Evolutionary conservation across 2,329 filamentous ascomycete species (phyloP).

Genomic region (Helminthosporium solani): DNA sequence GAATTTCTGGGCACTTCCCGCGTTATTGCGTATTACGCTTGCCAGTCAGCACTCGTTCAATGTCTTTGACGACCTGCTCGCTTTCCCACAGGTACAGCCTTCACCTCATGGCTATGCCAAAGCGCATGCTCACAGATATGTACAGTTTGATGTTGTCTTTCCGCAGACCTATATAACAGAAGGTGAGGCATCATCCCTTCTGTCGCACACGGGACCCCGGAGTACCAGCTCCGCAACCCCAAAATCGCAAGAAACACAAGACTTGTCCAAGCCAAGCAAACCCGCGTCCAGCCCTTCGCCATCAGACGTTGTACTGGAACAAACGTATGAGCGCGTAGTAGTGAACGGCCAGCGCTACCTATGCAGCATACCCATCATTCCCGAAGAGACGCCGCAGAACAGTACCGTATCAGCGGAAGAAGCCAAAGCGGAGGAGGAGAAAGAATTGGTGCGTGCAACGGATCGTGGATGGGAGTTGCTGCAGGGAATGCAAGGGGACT

Average conservation of each 20-base stretch:
- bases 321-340: slow-evolving; percentile 71
- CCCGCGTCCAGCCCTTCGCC: slow-evolving; percentile 14
- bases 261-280: slow-evolving; percentile 36
- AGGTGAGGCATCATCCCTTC: slow-evolving; percentile 63
- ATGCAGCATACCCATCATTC: slow-evolving; percentile 77
- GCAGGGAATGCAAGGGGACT: slow-evolving; percentile 72
- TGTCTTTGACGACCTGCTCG: slow-evolving; percentile 83
- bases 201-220: slow-evolving; percentile 42
- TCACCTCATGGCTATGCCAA: background rate
- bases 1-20: slow-evolving; percentile 51
- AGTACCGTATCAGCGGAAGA: slow-evolving; percentile 68
- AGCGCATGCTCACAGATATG: slow-evolving; percentile 10
- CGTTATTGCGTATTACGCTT: slow-evolving; percentile 49
- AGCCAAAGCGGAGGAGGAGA: slow-evolving; percentile 72
- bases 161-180: slow-evolving; percentile 71
- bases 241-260: slow-evolving; percentile 38
- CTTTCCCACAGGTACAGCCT: slow-evolving; percentile 73
- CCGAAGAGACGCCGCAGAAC: slow-evolving; percentile 53
- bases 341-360: slow-evolving; percentile 71
- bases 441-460: slow-evolving; percentile 75
- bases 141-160: slow-evolving; percentile 77
- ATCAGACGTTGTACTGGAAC: slow-evolving; percentile 29
- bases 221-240: slow-evolving; percentile 29
- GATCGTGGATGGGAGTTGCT: slow-evolving; percentile 78
- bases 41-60: slow-evolving; percentile 68